Evolutionary conservation across 139 green algal species (phyloP).

Genomic region (Closterium sp.): DNA sequence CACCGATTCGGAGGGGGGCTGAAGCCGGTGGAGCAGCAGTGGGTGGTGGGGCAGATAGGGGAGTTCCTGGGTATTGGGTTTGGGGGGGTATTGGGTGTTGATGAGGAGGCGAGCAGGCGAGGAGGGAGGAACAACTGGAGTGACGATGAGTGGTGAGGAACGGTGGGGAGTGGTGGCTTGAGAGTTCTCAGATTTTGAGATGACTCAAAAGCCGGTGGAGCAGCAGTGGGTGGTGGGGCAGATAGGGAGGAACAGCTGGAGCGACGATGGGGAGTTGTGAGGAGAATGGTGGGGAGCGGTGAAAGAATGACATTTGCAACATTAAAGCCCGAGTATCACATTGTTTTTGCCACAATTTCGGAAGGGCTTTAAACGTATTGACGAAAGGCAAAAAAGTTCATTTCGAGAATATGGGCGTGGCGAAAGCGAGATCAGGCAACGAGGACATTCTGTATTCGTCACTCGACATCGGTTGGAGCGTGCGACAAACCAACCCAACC

Average conservation of each 20-base stretch:
- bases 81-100: neutral
- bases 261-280: neutral
- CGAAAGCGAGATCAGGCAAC: too few relatives aligned
- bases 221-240: conserved; percentile 33
- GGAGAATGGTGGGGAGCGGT: neutral
- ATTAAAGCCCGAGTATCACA: too few relatives aligned
- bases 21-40: conserved; percentile 25
- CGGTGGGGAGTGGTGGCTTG: too few relatives aligned
- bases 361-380: too few relatives aligned
- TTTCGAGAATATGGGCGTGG: too few relatives aligned
- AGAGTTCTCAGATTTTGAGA: too few relatives aligned
- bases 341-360: too few relatives aligned
- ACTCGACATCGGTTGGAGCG: too few relatives aligned
- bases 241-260: neutral
- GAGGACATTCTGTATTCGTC: too few relatives aligned
- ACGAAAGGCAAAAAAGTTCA: too few relatives aligned
- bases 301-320: too few relatives aligned
- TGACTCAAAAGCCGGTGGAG: conserved; percentile 5
- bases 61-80: conserved; percentile 14
- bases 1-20: conserved; percentile 39
- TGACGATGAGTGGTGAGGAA: neutral
- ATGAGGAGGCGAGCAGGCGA: neutral
- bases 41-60: conserved; percentile 28
- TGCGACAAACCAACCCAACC: too few relatives aligned
- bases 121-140: neutral